Percentiles rank a stretch among this genome's conserved stretches.
Conservation (phyloP, 75 land plant species). For the Pinus tabuliformis region DNA sequence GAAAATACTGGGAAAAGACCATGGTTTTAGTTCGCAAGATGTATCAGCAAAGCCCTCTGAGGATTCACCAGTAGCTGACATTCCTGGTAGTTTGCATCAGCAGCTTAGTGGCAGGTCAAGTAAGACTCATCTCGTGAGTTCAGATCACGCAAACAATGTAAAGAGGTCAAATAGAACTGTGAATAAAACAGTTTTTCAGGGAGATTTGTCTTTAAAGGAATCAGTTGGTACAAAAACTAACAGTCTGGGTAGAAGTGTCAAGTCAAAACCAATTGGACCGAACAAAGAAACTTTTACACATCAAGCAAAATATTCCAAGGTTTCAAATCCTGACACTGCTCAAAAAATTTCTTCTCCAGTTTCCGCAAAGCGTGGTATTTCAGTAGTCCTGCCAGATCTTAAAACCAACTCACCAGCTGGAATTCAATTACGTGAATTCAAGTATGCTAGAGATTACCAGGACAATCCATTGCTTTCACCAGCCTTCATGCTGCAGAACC, state of each 20-base stretch:
- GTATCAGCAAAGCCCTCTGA: neutral
- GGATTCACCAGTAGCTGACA: neutral
- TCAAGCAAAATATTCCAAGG: conserved; percentile 8
- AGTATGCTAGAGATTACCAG: conserved; percentile 11
- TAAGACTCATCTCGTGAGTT: conserved; percentile 7
- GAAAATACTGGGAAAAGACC: conserved; percentile 19
- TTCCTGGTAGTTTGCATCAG: neutral
- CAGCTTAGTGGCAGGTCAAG: conserved; percentile 8
- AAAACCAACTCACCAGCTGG: conserved; percentile 27
- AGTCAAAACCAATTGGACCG: neutral
- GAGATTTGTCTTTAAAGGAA: neutral
- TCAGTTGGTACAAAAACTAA: neutral
- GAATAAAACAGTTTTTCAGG: conserved; percentile 8
- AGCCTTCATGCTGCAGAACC: conserved; percentile 48
- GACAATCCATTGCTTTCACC: conserved; percentile 23
- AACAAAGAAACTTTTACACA: conserved; percentile 4
- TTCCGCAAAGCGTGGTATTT: conserved; percentile 20
- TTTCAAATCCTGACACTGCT: conserved; percentile 2
- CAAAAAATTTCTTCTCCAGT: conserved; percentile 12
- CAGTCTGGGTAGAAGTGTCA: neutral
- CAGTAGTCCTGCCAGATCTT: conserved; percentile 13
- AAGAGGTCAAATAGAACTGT: conserved; percentile 8
- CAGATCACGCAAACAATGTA: conserved; percentile 1
- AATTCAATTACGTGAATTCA: conserved; percentile 20
- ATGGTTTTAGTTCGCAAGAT: conserved; percentile 14